Percentiles rank a stretch among this genome's conserved stretches.
These are phyloP conservation scores for Hypoxylon trugodes DNA, from an alignment of 495 filamentous ascomycete species.

Conservation along the genomic window DNA sequence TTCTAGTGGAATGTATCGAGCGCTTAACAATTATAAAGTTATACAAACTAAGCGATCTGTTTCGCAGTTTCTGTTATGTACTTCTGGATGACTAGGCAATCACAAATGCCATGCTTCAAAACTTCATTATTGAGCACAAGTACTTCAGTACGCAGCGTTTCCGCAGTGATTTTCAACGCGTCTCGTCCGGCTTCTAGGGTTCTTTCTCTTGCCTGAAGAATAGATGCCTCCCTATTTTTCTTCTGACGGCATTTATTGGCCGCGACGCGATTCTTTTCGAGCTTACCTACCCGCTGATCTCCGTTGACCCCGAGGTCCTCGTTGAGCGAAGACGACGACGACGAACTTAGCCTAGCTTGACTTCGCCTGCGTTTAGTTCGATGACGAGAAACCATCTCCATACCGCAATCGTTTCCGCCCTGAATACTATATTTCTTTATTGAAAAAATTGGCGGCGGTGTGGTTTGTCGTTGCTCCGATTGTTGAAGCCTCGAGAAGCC, in stretches of 20 bases:
- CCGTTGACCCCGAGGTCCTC: not conserved
- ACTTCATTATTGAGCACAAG: slow-evolving; percentile 25
- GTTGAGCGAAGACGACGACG: not conserved
- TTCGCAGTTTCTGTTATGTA: slow-evolving; percentile 15
- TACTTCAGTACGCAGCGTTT: slow-evolving; percentile 12
- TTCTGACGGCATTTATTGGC: slow-evolving; percentile 21
- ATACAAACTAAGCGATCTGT: not conserved
- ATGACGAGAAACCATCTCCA: not conserved
- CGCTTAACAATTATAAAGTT: not conserved
- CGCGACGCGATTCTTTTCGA: slow-evolving; percentile 22
- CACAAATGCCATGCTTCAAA: slow-evolving; percentile 24
- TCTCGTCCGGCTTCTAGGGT: not conserved
- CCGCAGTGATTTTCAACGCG: slow-evolving; percentile 5
- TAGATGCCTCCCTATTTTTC: slow-evolving; percentile 5
- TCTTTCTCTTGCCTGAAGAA: slow-evolving; percentile 9
- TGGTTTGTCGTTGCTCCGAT: not conserved
- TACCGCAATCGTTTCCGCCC: not conserved
- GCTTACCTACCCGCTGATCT: not conserved
- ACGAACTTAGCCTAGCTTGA: not conserved
- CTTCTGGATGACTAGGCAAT: slow-evolving; percentile 11
- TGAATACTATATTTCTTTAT: not conserved
- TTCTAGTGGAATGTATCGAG: too few species aligned
- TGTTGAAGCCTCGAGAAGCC: too few species aligned
- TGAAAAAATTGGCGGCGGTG: not conserved
- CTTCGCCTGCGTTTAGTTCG: not conserved